A percentile compares a stretch with the other conserved stretches of the same genome.
phyloP scores from a whole-genome alignment of 192 early-diverging fungal species.

The Dissophora ornata region DNA sequence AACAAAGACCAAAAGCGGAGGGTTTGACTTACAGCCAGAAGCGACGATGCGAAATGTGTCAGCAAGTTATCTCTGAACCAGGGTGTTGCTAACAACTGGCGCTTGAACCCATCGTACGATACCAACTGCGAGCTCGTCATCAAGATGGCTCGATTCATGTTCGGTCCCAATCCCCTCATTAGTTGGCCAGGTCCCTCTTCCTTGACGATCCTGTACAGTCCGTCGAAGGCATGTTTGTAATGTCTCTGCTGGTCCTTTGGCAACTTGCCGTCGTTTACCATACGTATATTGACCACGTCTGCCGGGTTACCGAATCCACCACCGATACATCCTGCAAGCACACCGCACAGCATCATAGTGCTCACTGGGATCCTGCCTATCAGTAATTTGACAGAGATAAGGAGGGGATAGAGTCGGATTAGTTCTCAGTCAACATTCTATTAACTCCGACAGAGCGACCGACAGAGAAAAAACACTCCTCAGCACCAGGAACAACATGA shows the following conservation, averaged over 20 bases:
- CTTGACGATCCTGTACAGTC: constrained; percentile 77
- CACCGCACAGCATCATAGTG: constrained; percentile 59
- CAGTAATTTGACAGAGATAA: background rate
- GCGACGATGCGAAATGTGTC: constrained; percentile 76
- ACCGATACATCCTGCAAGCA: constrained; percentile 65
- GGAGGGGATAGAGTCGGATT: background rate
- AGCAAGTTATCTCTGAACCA: constrained; percentile 71
- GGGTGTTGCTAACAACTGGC: constrained; percentile 68
- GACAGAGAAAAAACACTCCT: background rate
- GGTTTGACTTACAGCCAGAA: constrained; percentile 75
- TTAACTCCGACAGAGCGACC: constrained; percentile 6
- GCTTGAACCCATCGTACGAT: constrained; percentile 84
- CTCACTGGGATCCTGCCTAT: constrained; percentile 50
- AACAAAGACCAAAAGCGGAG: no score
- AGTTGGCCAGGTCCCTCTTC: constrained; percentile 81
- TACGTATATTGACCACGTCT: constrained; percentile 83
- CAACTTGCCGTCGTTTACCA: constrained; percentile 84
- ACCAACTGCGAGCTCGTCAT: constrained; percentile 80
- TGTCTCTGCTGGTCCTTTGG: constrained; percentile 72
- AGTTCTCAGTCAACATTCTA: background rate
- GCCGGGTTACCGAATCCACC: constrained; percentile 81
- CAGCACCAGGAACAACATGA: background rate
- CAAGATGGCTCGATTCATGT: constrained; percentile 90
- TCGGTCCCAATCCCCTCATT: constrained; percentile 92
- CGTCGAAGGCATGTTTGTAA: constrained; percentile 82